Conservation (phyloP, 2,329 filamentous ascomycete species). For the Trichoderma polysporum region DNA sequence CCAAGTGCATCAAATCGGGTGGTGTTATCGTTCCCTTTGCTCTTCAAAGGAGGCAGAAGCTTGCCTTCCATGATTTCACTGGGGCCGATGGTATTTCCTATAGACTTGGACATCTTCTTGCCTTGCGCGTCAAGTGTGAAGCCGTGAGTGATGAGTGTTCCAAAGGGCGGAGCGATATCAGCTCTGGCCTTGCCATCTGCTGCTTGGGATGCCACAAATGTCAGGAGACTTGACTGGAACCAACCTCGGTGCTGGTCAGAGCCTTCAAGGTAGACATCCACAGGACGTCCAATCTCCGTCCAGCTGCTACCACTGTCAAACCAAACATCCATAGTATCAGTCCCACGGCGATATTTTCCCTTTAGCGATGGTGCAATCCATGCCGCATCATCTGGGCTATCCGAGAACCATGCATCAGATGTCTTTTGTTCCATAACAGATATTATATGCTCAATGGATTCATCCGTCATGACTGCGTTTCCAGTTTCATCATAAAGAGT, state of each 20-base stretch:
- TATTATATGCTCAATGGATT: slow-evolving; percentile 83
- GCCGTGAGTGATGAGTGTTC: slow-evolving; percentile 88
- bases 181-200: slow-evolving; percentile 31
- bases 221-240: slow-evolving; percentile 96
- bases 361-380: slow-evolving; percentile 72
- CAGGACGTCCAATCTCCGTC: slow-evolving; percentile 59
- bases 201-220: slow-evolving; percentile 67
- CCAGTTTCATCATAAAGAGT: slow-evolving; percentile 75
- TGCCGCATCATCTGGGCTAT: slow-evolving; percentile 67
- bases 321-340: slow-evolving; percentile 99
- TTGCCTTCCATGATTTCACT: slow-evolving; percentile 82
- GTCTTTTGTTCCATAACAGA: slow-evolving; percentile 72
- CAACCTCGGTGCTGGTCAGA: slow-evolving; percentile 95
- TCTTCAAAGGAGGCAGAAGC: slow-evolving; percentile 68
- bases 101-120: slow-evolving; percentile 98
- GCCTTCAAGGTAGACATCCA: slow-evolving; percentile 91
- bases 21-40: slow-evolving; percentile 49
- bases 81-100: slow-evolving; percentile 84
- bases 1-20: slow-evolving; percentile 69
- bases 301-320: slow-evolving; percentile 98
- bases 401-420: slow-evolving; percentile 94
- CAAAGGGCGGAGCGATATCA: slow-evolving; percentile 65
- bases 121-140: slow-evolving; percentile 87
- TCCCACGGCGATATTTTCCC: slow-evolving; percentile 68
- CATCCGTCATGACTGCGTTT: slow-evolving; percentile 73